phyloP scores from a whole-genome alignment of 2,329 filamentous ascomycete genomes.

The Ophiosphaerella herpotricha region DNA sequence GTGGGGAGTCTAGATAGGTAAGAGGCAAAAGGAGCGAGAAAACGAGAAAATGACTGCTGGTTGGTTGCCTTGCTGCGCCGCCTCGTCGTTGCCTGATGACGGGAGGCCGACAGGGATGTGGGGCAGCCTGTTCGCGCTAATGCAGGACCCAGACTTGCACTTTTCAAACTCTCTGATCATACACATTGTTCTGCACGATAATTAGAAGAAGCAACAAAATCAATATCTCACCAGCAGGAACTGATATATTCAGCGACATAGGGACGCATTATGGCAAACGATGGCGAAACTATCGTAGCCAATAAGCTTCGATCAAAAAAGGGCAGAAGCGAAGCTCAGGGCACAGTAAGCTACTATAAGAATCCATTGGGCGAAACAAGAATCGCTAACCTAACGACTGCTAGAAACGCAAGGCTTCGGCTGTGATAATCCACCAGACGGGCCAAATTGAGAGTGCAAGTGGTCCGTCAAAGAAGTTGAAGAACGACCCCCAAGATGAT shows the following conservation, averaged over 20 bases:
- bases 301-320: constrained; percentile 9
- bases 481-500: constrained; percentile 10
- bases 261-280: not conserved
- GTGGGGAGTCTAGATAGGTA: not conserved
- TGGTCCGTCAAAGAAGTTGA: constrained; percentile 24
- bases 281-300: constrained; percentile 5
- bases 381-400: not conserved
- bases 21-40: not conserved
- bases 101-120: constrained; percentile 8
- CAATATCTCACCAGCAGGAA: not conserved
- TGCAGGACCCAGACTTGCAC: constrained; percentile 9
- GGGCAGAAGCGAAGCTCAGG: constrained; percentile 4
- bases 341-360: constrained; percentile 11
- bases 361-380: not conserved
- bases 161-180: not conserved
- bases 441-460: constrained; percentile 1
- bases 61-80: not conserved
- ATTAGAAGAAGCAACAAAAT: not conserved
- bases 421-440: constrained; percentile 23
- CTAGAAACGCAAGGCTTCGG: constrained; percentile 31
- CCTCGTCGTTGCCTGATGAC: constrained; percentile 8
- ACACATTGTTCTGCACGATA: not conserved
- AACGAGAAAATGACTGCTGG: not conserved
- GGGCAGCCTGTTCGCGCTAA: constrained; percentile 14
- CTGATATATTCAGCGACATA: not conserved